Evolutionary conservation across 1,284 basidiomycete species (phyloP), one percentile per base, ranked within the genome.

Genomic region (Cryptococcus floricola): DNA sequence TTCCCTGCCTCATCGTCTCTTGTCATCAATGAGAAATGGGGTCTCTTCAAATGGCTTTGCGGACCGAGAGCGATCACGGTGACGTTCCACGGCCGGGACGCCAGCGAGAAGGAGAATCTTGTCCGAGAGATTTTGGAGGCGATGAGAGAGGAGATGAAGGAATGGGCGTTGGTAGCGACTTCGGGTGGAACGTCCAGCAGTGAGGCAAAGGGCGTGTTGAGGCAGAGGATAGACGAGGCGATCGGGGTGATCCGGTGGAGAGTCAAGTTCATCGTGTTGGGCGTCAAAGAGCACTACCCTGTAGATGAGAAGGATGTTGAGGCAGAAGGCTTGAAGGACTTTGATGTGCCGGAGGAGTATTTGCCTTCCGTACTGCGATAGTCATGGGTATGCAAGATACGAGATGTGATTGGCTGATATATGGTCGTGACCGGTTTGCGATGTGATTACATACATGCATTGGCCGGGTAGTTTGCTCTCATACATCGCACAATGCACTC

Each of bases 321-420:
- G 45, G 28, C 5, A 16, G 43, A 52, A 23, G 31, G 34, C n/a
- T 51, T 56, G 18, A 12, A 41, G 23, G 54, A 56, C n/a, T 56
- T 56, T 42, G 44, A 56, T 23, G 39, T 56, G 16, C 50, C 54
- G 19, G 14, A 27, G 12, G 31, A 50, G n/a, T 47, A 50, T 41
- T 44, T 55, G 39, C 53, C 53, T 39, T 34, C 46, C 10, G 6
- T 34, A 18, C 27, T 48, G 46, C 41, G 16, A n/a, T 42, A 42
- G 16, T 9, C 16, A 42, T 23, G 16, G n/a, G n/a, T 42, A 42
- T 14, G 41, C 9, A 42, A 34, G 6, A 31, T 4, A 3, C 4
- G n/a, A n/a, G n/a, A 19, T 19, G 1, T 19, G 31, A 31, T 31
- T 31, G 31, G 31, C 31, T 31, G 31, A 10, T 31, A 6, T 10